Evolutionary conservation across 257 asterid species (phyloP), one percentile per base, ranked within the genome.

Genomic region (Petrea volubilis): DNA sequence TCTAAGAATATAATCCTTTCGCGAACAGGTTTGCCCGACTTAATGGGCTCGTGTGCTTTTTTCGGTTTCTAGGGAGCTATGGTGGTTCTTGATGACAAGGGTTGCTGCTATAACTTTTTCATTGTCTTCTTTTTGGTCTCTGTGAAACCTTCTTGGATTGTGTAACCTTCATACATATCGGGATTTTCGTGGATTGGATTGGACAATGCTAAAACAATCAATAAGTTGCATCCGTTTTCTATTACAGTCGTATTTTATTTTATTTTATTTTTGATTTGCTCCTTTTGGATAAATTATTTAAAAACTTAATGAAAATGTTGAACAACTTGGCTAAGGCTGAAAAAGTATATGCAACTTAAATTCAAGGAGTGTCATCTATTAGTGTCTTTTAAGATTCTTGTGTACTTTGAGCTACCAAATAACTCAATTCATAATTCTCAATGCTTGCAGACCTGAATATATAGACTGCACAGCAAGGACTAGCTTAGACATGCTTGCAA

Each of bases 391-490:
- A 14, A 17, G 55, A 17, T 47, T 47, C 55, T 47, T 47, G 25
- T 64, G 21, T 20, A 24, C 27, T 27, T 52, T 6, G 44, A 34
- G 44, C 73, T 71, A 15, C 66, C 62, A 18, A 67, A 40, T 64
- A 23, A 64, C 80, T 80, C 51, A 40, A 24, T 33, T 41, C 63
- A 38, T 36, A 60, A 40, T 28, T 75, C 64, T 72, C 71, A 63
- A 63, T 81, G 68, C 53, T 7, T 71, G 72, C 96, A 93, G 98
- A 73, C 98, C 98, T 8, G 96, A 83, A 71, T 79, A 62, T 80
- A 62, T 93, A 59, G 96, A 93, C 77, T 93, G 98, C 91, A 89
- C 96, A 18, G 97, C 97, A 67, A 89, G 95, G 85, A 93, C 98
- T 53, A 87, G 92, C 77, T 75, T 93, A 76, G 97, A 93, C 75